Evolutionary conservation across 2,329 filamentous ascomycete species (phyloP), one percentile per base, ranked within the genome.

Genomic region (Colletotrichum sublineola): DNA sequence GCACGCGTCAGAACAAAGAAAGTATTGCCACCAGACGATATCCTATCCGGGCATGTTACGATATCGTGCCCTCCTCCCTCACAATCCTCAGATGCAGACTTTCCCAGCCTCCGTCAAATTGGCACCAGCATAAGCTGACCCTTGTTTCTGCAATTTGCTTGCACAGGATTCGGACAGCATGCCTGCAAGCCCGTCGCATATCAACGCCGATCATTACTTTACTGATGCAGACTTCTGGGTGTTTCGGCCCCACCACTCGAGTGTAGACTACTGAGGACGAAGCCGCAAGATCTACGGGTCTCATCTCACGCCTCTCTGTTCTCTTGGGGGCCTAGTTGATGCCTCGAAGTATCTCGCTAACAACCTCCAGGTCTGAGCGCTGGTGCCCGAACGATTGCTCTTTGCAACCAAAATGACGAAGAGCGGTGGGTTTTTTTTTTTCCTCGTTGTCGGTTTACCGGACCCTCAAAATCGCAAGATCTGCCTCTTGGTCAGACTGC

Each of bases 261-360:
- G 56, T 61, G 60, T 53, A 36, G 5, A 36, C 33, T 36, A 69
- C 60, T 46, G 44, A 61, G 60, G 52, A 53, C 53, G 68, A 44
- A 64, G 60, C 60, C 46, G 53, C 69, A 69, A 60, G 66, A 72
- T 72, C 69, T 72, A 69, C 60, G 40, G 60, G 69, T 63, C 58
- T 72, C 66, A 72, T 72, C 69, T 72, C 58, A 72, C 63, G 65
- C 69, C 53, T 72, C 57, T 60, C 63, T 52, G 14, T 56, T 24
- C 53, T 46, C 18, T 72, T 60, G 69, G 66, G 65, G 69, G 53
- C 66, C 60, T 64, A 24, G 33, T 36, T 53, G 66, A 15, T 31
- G 29, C 36, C 31, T 44, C 29, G 57, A 53, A 29, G 44, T 40
- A 48, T 40, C 38, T 64, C 55, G 57, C 68, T n/a, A 55, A 44